Base-by-base conservation (phyloP, 305 asterid species). In the Solanum hybrid region DNA sequence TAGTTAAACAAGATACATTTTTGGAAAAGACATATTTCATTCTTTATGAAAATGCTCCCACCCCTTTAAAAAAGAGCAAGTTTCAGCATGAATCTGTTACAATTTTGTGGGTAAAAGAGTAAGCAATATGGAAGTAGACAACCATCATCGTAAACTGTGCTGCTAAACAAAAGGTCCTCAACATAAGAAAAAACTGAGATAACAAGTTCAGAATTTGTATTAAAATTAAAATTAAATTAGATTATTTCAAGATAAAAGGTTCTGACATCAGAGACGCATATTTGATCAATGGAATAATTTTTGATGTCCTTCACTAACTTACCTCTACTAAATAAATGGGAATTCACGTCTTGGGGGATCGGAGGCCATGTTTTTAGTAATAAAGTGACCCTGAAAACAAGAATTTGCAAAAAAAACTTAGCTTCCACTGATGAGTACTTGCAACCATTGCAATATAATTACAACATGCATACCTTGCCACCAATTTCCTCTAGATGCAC, bases 401-500 rank as follows among this genome's bases (percentile, higher is more conserved):
- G 61, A 86, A 37, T 26, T 39, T 61, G 87, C 74, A 36, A 18
- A 77, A 46, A 46, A 46, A 28, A 86, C 39, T 61, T 57, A 73
- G 89, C 40, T 61, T 51, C 87, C 83, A 79, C 31, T 7, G 18
- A 36, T 10, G 69, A 42, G 24, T 28, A 42, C 22, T 18, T 76
- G 36, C 40, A 88, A 77, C 28, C 42, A 39, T n/a, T 31, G 84
- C 57, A 40, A 40, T 31, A 46, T 88, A 77, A 61, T 14, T 35
- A 20, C 86, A 80, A 82, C 34, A 91, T 57, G 11, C 81, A 64
- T 91, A 91, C 94, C 94, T 89, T 91, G 89, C 94, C 94, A 92
- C 94, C 93, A 92, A 88, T 91, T 91, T 77, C 93, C 94, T 90
- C 91, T 87, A 16, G 90, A 84, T 78, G 89, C 93, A 83, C 73